Percentiles rank a stretch among this genome's conserved stretches.
Conservation (phyloP, 2,329 filamentous ascomycete genomes). For the Fusarium albosuccineum region DNA sequence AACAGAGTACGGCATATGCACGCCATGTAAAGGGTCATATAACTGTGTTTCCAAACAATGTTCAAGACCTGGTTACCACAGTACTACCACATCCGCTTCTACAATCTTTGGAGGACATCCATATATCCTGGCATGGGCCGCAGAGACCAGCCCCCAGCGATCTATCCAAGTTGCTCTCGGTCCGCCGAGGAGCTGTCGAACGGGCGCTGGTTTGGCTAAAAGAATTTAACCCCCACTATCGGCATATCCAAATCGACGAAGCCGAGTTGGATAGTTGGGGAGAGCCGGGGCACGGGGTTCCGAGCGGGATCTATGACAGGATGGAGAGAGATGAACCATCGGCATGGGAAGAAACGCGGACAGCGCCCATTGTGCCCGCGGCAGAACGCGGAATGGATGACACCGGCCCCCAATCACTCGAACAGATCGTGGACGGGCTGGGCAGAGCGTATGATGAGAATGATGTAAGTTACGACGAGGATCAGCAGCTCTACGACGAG, state of each 20-base stretch:
- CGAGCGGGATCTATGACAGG: conserved; percentile 14
- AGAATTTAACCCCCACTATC: conserved; percentile 17
- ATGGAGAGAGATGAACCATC: conserved; percentile 11
- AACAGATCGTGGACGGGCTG: conserved; percentile 9
- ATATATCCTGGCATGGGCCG: conserved; percentile 16
- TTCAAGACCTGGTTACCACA: conserved; percentile 9
- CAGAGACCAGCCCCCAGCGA: conserved; percentile 14
- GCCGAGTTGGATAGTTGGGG: conserved; percentile 13
- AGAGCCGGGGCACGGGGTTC: conserved; percentile 7
- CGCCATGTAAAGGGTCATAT: conserved; percentile 9
- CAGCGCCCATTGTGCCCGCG: not conserved
- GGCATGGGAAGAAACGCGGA: not conserved
- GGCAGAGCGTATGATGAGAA: conserved; percentile 2
- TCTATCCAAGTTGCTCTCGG: conserved; percentile 12
- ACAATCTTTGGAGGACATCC: conserved; percentile 13
- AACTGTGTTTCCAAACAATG: conserved; percentile 14
- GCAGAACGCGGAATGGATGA: conserved; percentile 9
- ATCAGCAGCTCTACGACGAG: conserved; percentile 1
- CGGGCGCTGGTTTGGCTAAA: conserved; percentile 10
- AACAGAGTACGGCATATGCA: not conserved
- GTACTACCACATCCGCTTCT: conserved; percentile 14
- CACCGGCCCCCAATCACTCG: not conserved
- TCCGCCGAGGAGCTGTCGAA: conserved; percentile 1
- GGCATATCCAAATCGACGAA: conserved; percentile 4
- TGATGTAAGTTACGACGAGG: conserved; percentile 7